A percentile compares a stretch with the other conserved stretches of the same genome.
Conservation (phyloP, 352 stramenopile species). For the Globisporangium alternatum region DNA sequence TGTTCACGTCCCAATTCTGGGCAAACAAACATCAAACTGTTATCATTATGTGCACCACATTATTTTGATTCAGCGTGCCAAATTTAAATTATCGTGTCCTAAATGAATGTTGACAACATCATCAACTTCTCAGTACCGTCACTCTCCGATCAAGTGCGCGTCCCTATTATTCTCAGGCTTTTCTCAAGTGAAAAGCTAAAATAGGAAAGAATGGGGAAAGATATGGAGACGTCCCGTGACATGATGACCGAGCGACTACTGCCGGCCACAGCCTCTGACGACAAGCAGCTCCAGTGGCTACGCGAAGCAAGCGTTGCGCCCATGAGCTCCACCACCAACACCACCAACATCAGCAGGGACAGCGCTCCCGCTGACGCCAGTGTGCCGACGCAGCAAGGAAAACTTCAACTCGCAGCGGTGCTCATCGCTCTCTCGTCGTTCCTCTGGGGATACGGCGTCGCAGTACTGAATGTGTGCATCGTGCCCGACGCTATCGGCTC, state of each 20-base stretch:
- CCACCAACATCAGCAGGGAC: background rate
- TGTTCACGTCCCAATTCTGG: background rate
- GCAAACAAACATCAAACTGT: background rate
- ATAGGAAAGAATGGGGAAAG: constrained; percentile 19
- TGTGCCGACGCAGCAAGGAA: background rate
- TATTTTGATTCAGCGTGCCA: background rate
- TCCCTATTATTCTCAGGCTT: background rate
- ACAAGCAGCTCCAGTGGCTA: constrained; percentile 16
- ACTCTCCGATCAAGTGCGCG: background rate
- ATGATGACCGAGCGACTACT: constrained; percentile 38
- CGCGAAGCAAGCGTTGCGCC: constrained; percentile 17
- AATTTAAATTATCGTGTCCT: background rate
- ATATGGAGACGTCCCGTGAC: constrained; percentile 19
- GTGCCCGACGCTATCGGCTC: constrained; percentile 67
- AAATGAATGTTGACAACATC: background rate
- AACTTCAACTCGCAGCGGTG: constrained; percentile 49
- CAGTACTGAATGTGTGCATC: constrained; percentile 80
- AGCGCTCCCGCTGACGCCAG: background rate
- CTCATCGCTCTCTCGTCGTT: constrained; percentile 77
- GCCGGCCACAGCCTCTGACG: constrained; percentile 15
- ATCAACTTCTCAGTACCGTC: background rate
- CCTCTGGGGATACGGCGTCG: constrained; percentile 69
- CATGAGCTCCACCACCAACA: background rate
- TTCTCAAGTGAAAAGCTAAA: constrained; percentile 2
- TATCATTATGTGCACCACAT: background rate